Evolutionary conservation across 441 rosid species (phyloP).

Genomic region (Breynia disticha): DNA sequence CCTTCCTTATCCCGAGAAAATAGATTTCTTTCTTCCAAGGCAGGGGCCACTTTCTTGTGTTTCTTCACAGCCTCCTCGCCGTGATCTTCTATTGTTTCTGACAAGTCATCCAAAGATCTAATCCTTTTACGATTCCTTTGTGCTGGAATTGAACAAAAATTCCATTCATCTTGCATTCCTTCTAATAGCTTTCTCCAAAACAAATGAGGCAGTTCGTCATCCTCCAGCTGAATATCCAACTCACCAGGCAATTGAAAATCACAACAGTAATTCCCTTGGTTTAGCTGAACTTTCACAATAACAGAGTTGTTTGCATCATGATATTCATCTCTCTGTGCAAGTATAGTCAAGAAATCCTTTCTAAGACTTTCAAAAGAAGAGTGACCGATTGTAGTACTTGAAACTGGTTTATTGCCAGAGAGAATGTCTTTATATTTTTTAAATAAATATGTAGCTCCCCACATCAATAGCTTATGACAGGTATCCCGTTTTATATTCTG

Average conservation of each 20-base stretch:
- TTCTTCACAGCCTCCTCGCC: slow-evolving; percentile 38
- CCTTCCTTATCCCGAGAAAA: slow-evolving; percentile 34
- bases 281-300: slow-evolving; percentile 49
- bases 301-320: slow-evolving; percentile 24
- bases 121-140: slow-evolving; percentile 68
- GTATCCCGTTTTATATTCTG: slow-evolving; percentile 34
- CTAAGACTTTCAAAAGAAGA: slow-evolving; percentile 30
- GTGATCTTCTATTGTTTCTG: slow-evolving; percentile 24
- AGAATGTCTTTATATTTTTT: slow-evolving; percentile 59
- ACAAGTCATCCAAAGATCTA: slow-evolving; percentile 24
- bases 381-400: slow-evolving; percentile 24
- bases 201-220: slow-evolving; percentile 45
- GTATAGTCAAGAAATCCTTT: slow-evolving; percentile 45
- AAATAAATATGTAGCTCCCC: slow-evolving; percentile 73
- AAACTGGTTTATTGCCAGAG: slow-evolving; percentile 13
- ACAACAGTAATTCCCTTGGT: slow-evolving; percentile 41
- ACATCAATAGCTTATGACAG: slow-evolving; percentile 63
- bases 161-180: slow-evolving; percentile 63
- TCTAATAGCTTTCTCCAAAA: slow-evolving; percentile 68
- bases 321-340: slow-evolving; percentile 33
- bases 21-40: slow-evolving; percentile 17
- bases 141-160: slow-evolving; percentile 38
- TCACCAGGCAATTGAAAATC: slow-evolving; percentile 52
- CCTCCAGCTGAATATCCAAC: slow-evolving; percentile 31
- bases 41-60: slow-evolving; percentile 38